These are phyloP conservation scores for Penicillium cinerascens DNA, from an alignment of 495 filamentous ascomycete genomes.

Conservation along the genomic window DNA sequence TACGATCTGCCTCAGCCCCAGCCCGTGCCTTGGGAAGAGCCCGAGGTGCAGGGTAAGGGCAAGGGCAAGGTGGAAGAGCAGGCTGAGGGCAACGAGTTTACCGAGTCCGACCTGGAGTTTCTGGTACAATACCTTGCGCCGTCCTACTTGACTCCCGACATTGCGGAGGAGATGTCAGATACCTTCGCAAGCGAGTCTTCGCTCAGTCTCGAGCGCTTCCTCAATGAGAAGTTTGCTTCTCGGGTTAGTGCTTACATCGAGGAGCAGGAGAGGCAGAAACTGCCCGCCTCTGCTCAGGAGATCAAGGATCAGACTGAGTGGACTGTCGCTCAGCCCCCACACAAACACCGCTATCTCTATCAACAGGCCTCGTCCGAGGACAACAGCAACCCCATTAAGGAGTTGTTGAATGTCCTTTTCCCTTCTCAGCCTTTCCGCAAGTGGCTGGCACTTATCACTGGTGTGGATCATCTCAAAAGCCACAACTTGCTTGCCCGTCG, in stretches of 20 bases:
- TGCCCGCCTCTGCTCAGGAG: constrained; percentile 45
- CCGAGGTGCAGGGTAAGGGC: constrained; percentile 32
- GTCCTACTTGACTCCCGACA: constrained; percentile 91
- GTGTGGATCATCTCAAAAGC: constrained; percentile 57
- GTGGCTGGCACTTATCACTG: constrained; percentile 81
- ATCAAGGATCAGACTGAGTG: constrained; percentile 60
- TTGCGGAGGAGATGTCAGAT: constrained; percentile 73
- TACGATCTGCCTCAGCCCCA: constrained; percentile 75
- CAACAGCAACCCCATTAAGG: constrained; percentile 59
- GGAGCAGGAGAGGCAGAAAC: constrained; percentile 51
- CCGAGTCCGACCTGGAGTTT: constrained; percentile 76
- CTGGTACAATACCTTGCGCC: constrained; percentile 84
- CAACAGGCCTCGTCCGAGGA: constrained; percentile 49
- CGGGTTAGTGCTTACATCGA: constrained; percentile 66
- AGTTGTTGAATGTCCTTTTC: constrained; percentile 72
- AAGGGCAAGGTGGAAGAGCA: constrained; percentile 46
- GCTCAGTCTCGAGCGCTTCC: constrained; percentile 70
- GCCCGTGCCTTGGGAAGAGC: constrained; percentile 42
- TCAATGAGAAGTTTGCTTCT: constrained; percentile 71
- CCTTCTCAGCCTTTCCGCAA: constrained; percentile 85
- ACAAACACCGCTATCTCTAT: constrained; percentile 93
- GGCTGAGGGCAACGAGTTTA: constrained; percentile 52
- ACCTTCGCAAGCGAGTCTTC: constrained; percentile 79
- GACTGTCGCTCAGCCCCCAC: constrained; percentile 80
- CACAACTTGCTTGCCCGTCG: constrained; percentile 70